A percentile compares a stretch with the other conserved stretches of the same genome.
These are phyloP conservation scores for Margaritispora aquatica DNA, from an alignment of 495 filamentous ascomycete genomes.

Conservation along the genomic window DNA sequence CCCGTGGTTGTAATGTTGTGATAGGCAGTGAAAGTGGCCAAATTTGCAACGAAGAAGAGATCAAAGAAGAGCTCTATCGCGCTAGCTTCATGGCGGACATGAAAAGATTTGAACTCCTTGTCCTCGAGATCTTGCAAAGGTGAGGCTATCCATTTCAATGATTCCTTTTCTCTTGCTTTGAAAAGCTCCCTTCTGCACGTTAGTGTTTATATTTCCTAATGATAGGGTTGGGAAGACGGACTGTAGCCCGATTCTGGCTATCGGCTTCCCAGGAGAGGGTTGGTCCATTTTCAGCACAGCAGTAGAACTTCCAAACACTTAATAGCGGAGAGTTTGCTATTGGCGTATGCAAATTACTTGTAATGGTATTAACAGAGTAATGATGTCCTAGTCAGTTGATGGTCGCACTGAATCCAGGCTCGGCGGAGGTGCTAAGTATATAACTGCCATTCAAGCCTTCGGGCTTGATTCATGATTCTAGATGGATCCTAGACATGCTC, in stretches of 20 bases:
- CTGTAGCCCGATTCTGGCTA: not conserved
- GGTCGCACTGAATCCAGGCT: no score
- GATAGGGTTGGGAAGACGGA: not conserved
- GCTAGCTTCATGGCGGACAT: conserved; percentile 14
- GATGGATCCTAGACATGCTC: no score
- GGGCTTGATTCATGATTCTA: no score
- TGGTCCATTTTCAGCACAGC: conserved; percentile 1
- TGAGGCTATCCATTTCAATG: not conserved
- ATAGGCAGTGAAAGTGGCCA: conserved; percentile 54
- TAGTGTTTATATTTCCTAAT: not conserved
- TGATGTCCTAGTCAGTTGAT: no score
- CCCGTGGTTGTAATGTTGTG: conserved; percentile 42
- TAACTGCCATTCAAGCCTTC: no score
- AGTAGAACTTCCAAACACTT: no score
- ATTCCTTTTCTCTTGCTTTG: conserved; percentile 2
- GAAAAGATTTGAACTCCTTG: conserved; percentile 2
- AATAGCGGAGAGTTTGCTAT: no score
- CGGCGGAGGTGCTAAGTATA: no score
- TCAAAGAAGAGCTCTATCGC: conserved; percentile 55
- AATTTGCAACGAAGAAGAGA: conserved; percentile 63
- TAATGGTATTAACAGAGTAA: no score
- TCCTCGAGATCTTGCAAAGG: conserved; percentile 3
- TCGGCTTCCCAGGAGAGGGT: not conserved
- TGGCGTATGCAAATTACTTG: no score
- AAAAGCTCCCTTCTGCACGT: not conserved